Conservation (phyloP, 768 basidiomycete genomes). For the Suillus paluster region DNA sequence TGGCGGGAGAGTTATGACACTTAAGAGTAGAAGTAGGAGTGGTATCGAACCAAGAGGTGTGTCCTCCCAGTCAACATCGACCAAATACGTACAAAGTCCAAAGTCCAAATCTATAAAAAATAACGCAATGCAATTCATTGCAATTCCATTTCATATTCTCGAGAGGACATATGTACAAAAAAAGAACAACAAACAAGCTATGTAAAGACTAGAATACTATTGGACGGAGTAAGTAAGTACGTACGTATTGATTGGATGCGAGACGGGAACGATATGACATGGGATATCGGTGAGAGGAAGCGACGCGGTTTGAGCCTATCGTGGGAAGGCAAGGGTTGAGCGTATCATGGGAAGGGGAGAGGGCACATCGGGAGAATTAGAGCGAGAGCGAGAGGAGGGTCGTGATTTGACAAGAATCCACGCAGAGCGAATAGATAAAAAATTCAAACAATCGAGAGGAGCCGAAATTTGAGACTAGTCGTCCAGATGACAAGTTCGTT, state of each 20-base stretch:
- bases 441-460: not conserved
- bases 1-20: too few species aligned
- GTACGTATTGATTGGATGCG: too few species aligned
- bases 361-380: not conserved
- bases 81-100: not conserved
- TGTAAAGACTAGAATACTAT: conserved; percentile 1
- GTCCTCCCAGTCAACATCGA: too few species aligned
- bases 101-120: not conserved
- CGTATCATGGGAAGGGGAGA: too few species aligned
- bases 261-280: too few species aligned
- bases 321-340: not conserved
- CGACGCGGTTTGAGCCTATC: too few species aligned
- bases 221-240: not conserved
- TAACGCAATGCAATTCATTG: too few species aligned
- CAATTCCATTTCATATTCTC: not conserved
- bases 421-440: not conserved
- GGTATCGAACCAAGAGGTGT: too few species aligned
- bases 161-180: not conserved
- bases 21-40: too few species aligned
- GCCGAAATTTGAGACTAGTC: not conserved
- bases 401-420: not conserved
- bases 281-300: too few species aligned
- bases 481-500: not conserved
- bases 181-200: not conserved
- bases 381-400: not conserved